phyloP scores from a whole-genome alignment of 2,329 filamentous ascomycete species.

The Peltaster fructicola region DNA sequence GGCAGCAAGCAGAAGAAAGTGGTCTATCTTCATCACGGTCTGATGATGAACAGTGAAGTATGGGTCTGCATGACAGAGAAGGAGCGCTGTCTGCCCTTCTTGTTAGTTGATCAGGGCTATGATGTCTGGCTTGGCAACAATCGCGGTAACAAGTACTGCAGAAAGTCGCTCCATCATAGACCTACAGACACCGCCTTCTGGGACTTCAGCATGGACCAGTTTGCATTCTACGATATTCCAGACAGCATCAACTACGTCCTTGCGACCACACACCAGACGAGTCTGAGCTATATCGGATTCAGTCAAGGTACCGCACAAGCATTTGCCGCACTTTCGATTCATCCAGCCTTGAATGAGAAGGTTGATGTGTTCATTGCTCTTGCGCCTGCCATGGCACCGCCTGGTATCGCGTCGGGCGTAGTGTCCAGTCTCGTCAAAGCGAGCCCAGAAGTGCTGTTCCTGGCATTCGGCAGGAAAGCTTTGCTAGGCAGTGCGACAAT shows the following conservation, averaged over 20 bases:
- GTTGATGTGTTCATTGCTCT: slow-evolving; percentile 93
- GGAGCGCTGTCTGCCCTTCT: slow-evolving; percentile 72
- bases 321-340: slow-evolving; percentile 82
- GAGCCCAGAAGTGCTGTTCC: slow-evolving; percentile 77
- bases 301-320: slow-evolving; percentile 94
- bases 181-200: slow-evolving; percentile 69
- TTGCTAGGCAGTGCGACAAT: slow-evolving; percentile 87
- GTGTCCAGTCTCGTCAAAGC: slow-evolving; percentile 89
- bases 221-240: slow-evolving; percentile 93
- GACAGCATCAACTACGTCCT: slow-evolving; percentile 88
- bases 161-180: slow-evolving; percentile 65
- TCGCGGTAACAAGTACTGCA: slow-evolving; percentile 96
- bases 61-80: slow-evolving; percentile 88
- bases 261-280: slow-evolving; percentile 61
- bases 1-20: slow-evolving; percentile 62
- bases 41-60: slow-evolving; percentile 97
- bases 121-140: slow-evolving; percentile 99
- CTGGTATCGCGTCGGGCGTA: slow-evolving; percentile 72
- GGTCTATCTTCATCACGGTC: slow-evolving; percentile 83
- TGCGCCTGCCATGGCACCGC: slow-evolving; percentile 89
- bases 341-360: slow-evolving; percentile 79
- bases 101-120: slow-evolving; percentile 75
- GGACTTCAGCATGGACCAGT: slow-evolving; percentile 98
- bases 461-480: slow-evolving; percentile 79
- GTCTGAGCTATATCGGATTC: slow-evolving; percentile 90